Evolutionary conservation across 2,329 filamentous ascomycete genomes (phyloP).

Genomic region (Penicillium capsulatum): DNA sequence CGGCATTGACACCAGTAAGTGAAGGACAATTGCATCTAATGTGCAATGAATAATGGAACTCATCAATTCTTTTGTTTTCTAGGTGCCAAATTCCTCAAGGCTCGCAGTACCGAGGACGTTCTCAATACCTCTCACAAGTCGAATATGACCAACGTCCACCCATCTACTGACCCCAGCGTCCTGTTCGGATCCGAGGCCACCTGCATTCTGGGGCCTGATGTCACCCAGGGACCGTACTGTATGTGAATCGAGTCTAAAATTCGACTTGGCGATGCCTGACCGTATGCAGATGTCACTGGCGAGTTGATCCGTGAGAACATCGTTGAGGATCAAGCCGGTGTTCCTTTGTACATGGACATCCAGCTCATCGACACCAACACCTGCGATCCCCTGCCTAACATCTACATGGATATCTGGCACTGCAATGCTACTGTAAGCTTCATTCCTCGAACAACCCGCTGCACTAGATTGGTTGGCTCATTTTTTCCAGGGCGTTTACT

Average conservation of each 20-base stretch:
- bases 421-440: conserved; percentile 37
- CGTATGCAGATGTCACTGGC: conserved; percentile 30
- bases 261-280: background rate
- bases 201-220: conserved; percentile 52
- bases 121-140: conserved; percentile 41
- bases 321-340: conserved; percentile 33
- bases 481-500: conserved; percentile 35
- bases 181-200: conserved; percentile 34
- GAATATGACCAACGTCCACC: conserved; percentile 24
- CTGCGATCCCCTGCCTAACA: conserved; percentile 38
- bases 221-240: conserved; percentile 54
- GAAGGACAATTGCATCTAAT: background rate
- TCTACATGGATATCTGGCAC: conserved; percentile 41
- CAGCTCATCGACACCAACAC: conserved; percentile 41
- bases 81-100: conserved; percentile 24
- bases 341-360: conserved; percentile 42
- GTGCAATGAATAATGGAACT: no score
- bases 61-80: no score
- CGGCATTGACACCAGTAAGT: conserved; percentile 29
- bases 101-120: conserved; percentile 34
- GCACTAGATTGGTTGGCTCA: no score
- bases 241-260: background rate
- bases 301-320: conserved; percentile 40
- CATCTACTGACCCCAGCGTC: conserved; percentile 20
- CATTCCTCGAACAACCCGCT: background rate